phyloP scores from a whole-genome alignment of 345 rosid species.

The Arabis hirsuta region DNA sequence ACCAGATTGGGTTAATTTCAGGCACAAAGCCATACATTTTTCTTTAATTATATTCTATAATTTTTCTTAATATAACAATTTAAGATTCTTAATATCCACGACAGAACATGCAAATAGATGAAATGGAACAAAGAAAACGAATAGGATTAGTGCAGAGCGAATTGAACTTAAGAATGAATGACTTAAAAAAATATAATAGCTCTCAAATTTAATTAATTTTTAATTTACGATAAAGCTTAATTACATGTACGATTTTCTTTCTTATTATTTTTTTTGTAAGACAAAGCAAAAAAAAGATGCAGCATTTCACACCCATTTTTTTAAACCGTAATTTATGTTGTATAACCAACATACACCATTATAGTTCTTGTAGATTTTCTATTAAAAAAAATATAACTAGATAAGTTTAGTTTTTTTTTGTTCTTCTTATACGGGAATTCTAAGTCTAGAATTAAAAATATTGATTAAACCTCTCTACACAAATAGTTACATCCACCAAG shows the following conservation, averaged over 20 bases:
- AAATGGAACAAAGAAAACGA: not conserved
- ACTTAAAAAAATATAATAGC: not conserved
- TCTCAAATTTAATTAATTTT: not conserved
- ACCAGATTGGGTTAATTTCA: constrained; percentile 22
- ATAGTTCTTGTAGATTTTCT: not conserved
- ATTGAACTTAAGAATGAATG: not conserved
- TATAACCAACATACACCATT: not conserved
- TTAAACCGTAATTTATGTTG: too few species aligned
- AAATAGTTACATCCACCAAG: constrained; percentile 15
- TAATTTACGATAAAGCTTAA: too few species aligned
- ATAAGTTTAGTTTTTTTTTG: not conserved
- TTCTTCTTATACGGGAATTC: not conserved
- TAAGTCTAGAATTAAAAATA: not conserved
- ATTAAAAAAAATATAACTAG: not conserved
- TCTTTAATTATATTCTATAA: not conserved
- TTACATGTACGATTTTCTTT: not conserved
- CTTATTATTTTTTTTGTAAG: too few species aligned
- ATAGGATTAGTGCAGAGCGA: not conserved
- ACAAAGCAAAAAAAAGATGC: too few species aligned
- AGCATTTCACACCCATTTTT: too few species aligned
- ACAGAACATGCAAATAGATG: not conserved
- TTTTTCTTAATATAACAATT: not conserved
- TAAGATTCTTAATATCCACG: constrained; percentile 5
- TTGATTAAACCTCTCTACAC: not conserved
- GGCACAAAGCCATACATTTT: not conserved